Percentiles rank a stretch among this genome's conserved stretches.
These are phyloP conservation scores for Leccinum disarticulatum DNA, from an alignment of 768 basidiomycete species.

Conservation along the genomic window DNA sequence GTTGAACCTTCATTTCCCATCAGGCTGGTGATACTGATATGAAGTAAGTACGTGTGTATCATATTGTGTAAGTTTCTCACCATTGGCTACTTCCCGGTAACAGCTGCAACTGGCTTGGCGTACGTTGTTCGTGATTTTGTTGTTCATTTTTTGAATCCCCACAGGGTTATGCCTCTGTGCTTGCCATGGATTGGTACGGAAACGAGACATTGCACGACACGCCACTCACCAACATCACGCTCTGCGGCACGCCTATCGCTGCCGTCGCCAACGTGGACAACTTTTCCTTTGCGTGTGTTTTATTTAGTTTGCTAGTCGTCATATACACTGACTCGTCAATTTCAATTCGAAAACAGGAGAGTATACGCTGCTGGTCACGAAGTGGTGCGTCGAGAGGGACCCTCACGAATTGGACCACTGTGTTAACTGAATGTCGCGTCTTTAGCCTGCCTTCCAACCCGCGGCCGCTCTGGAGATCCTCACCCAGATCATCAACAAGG, in stretches of 20 bases:
- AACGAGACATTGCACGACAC: slow-evolving; percentile 39
- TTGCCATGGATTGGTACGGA: slow-evolving; percentile 50
- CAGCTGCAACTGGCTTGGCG: slow-evolving; percentile 32
- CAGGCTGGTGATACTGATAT: slow-evolving; percentile 33
- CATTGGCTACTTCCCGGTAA: not conserved
- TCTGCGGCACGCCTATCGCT: slow-evolving; percentile 50
- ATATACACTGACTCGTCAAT: not conserved
- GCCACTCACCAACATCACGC: slow-evolving; percentile 54
- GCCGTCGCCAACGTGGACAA: slow-evolving; percentile 65
- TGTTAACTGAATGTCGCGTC: not conserved
- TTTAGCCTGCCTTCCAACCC: not conserved
- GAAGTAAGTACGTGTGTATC: slow-evolving; percentile 14
- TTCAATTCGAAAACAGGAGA: slow-evolving; percentile 36
- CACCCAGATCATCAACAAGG: not conserved
- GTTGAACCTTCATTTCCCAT: not conserved
- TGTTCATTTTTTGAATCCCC: not conserved
- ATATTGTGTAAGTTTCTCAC: not conserved
- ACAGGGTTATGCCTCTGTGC: slow-evolving; percentile 37
- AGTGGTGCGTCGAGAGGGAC: slow-evolving; percentile 45
- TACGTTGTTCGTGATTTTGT: slow-evolving; percentile 22
- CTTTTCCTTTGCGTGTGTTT: slow-evolving; percentile 63
- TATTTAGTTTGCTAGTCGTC: too few species aligned
- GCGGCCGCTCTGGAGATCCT: not conserved
- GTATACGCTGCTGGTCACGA: slow-evolving; percentile 61
- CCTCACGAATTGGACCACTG: not conserved